Base-by-base conservation (phyloP, 805 yeast species). In the Lipomyces kockii region DNA sequence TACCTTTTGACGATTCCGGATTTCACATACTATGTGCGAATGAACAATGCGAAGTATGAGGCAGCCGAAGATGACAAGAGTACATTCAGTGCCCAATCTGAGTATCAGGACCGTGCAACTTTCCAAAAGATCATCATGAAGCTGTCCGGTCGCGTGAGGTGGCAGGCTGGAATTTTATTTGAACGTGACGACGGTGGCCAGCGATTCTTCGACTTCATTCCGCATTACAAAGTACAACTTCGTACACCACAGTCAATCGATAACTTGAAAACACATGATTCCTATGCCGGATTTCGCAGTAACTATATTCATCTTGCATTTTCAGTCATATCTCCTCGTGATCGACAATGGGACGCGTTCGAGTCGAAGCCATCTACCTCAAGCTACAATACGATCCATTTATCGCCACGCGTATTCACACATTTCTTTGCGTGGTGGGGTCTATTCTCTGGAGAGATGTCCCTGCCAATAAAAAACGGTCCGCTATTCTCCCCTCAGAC, bases 371-470 rank as follows among this genome's bases (percentile, higher is more conserved):
- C 39, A 11, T 34, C 54, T 17, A 64, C 76, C 4, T 66, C 64
- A 3, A 63, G 69, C 6, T 87, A 87, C 72, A 94, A 93, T 78
- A 82, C 92, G 0, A 83, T 90, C 57, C 97, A 93, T 75, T 78
- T 94, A 62, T 83, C 92, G 2, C 97, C 97, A 1, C 81, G 80
- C 3, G 84, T 88, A 0, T 82, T 94, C 71, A 76, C 79, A 7
- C 89, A 87, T 67, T 92, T 95, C 79, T 87, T 86, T 74, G 75
- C 78, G 3, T 95, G 98, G 98, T 93, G 97, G 97, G 78, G 79
- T 43, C 83, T 90, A 71, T 94, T 94, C 77, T 84, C 89, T n/a
- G 89, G 94, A 32, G 87, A 89, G 64, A 82, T 89, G 72, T 86
- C 92, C 62, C 80, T 93, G 25, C 97, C 98, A 0, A 84, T 92